Conservation (phyloP, 108 stramenopile genomes). For the Cyclotella sp. region DNA sequence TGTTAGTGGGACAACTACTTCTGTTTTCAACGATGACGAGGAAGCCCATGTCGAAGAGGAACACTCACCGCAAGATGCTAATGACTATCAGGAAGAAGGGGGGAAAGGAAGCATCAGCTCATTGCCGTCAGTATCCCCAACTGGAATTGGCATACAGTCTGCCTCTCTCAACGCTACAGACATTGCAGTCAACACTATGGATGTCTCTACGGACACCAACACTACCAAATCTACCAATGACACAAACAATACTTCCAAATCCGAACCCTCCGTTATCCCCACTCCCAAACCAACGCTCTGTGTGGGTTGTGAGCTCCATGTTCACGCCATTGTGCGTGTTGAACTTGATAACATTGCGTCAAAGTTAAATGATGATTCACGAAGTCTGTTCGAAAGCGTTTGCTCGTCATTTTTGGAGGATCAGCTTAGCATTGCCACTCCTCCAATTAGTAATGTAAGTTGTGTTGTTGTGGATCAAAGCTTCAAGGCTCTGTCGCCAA, state of each 20-base stretch:
- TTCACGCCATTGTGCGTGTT: neutral
- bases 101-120: too few relatives aligned
- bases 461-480: slow-evolving; percentile 25
- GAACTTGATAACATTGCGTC: neutral
- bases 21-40: too few relatives aligned
- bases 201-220: too few relatives aligned
- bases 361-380: neutral
- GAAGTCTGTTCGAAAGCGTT: neutral
- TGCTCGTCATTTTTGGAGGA: slow-evolving; percentile 10
- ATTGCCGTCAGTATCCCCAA: too few relatives aligned
- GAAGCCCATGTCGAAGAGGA: too few relatives aligned
- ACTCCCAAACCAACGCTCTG: slow-evolving; percentile 6
- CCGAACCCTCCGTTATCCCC: neutral
- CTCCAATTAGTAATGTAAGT: slow-evolving; percentile 26
- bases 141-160: too few relatives aligned
- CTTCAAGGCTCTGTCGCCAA: neutral
- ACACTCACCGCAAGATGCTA: too few relatives aligned
- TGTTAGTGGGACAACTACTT: too few relatives aligned
- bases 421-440: slow-evolving; percentile 31
- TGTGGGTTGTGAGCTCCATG: neutral
- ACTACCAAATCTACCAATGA: too few relatives aligned
- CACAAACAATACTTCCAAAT: neutral
- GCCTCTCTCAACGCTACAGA: too few relatives aligned
- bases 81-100: too few relatives aligned
- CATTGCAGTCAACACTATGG: too few relatives aligned